Percentiles rank a stretch among this genome's conserved stretches.
These are phyloP conservation scores for Aureobasidium mangrovei DNA, from an alignment of 2,329 filamentous ascomycete species.

Conservation along the genomic window DNA sequence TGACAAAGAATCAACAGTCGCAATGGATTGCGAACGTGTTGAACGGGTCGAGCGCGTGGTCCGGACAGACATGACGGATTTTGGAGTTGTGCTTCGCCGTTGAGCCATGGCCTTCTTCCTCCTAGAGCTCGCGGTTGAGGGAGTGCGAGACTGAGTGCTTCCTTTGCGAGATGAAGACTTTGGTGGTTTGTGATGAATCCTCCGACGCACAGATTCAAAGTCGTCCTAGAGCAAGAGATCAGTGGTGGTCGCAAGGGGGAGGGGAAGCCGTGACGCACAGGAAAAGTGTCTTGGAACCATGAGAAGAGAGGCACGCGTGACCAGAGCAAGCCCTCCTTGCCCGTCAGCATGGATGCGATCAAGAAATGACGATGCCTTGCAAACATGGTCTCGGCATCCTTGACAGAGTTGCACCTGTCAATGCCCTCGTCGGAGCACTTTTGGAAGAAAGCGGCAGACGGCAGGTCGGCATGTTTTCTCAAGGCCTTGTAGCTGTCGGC, in stretches of 20 bases:
- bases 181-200: background rate
- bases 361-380: conserved; percentile 34
- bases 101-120: conserved; percentile 18
- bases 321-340: conserved; percentile 38
- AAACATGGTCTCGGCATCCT: conserved; percentile 30
- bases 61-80: background rate
- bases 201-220: background rate
- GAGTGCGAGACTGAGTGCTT: conserved; percentile 16
- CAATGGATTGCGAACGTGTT: conserved; percentile 2
- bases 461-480: background rate
- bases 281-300: conserved; percentile 31
- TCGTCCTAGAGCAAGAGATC: background rate
- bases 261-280: conserved; percentile 15
- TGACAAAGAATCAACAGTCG: background rate
- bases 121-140: conserved; percentile 19
- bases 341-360: conserved; percentile 36
- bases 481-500: conserved; percentile 45
- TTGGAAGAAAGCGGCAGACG: background rate
- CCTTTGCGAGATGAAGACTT: conserved; percentile 7
- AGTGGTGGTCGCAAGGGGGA: background rate
- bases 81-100: background rate
- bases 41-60: background rate
- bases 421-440: background rate
- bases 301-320: conserved; percentile 34
- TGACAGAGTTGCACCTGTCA: background rate